Evolutionary conservation across 176 grass and related monocot species (phyloP).

Genomic region (Chloris gayana): DNA sequence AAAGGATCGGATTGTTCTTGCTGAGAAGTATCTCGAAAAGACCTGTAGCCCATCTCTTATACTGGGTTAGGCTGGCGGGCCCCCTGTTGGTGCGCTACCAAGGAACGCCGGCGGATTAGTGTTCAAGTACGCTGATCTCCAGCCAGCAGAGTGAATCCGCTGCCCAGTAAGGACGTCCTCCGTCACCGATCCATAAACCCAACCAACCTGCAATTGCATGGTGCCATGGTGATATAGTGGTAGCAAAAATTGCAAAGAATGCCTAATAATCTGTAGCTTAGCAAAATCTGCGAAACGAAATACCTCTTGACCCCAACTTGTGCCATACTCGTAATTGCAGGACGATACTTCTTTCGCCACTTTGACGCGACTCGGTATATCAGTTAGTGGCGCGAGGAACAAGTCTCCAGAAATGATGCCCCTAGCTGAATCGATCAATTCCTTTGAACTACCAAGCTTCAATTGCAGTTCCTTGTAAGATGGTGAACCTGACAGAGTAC

Average conservation of each 20-base stretch:
- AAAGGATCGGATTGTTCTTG: slow-evolving; percentile 27
- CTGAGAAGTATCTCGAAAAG: slow-evolving; percentile 44
- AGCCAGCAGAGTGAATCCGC: slow-evolving; percentile 20
- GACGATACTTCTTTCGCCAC: slow-evolving; percentile 23
- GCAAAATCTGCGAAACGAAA: background rate
- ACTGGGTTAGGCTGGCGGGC: slow-evolving; percentile 47
- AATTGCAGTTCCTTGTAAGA: slow-evolving; percentile 39
- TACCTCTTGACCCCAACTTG: slow-evolving; percentile 47
- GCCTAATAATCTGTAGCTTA: background rate
- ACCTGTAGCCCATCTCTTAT: slow-evolving; percentile 63
- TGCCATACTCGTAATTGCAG: slow-evolving; percentile 32
- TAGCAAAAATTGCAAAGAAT: slow-evolving; percentile 1
- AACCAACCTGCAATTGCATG: slow-evolving; percentile 29
- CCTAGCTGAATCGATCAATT: slow-evolving; percentile 31
- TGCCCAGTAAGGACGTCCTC: slow-evolving; percentile 45
- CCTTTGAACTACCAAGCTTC: slow-evolving; percentile 33
- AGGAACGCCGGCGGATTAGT: slow-evolving; percentile 19
- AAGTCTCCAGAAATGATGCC: background rate
- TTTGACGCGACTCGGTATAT: background rate
- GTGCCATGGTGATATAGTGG: background rate
- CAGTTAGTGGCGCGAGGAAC: background rate
- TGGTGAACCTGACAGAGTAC: slow-evolving; percentile 22
- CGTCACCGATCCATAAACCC: slow-evolving; percentile 49
- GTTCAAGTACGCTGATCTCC: background rate
- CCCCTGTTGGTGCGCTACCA: slow-evolving; percentile 25